A percentile compares a stretch with the other conserved stretches of the same genome.
Conservation (phyloP, 2,329 filamentous ascomycete species). For the Stagonosporopsis tanaceti region DNA sequence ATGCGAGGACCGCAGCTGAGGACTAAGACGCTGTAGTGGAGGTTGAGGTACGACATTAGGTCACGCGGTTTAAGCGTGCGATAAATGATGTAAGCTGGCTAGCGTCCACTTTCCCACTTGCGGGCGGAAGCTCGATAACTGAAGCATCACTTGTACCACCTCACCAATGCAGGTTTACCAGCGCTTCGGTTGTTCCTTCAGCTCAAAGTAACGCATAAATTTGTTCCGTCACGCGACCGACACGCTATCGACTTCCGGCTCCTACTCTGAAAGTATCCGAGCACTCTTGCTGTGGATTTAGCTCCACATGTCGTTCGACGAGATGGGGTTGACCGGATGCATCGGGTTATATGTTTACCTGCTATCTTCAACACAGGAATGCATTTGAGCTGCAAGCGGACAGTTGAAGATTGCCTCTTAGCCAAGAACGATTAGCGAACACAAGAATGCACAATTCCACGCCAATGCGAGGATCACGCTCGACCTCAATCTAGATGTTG, state of each 20-base stretch:
- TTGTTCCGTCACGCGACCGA: background rate
- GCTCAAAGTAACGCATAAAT: background rate
- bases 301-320: background rate
- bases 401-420: background rate
- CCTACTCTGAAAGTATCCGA: background rate
- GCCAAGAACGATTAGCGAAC: slow-evolving; percentile 6
- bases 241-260: background rate
- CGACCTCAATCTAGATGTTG: background rate
- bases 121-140: background rate
- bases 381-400: slow-evolving; percentile 10
- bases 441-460: slow-evolving; percentile 6
- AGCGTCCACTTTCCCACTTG: background rate
- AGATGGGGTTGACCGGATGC: background rate
- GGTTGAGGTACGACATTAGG: background rate
- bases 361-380: slow-evolving; percentile 2
- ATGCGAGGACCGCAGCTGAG: background rate
- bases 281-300: background rate
- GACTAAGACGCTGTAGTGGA: background rate
- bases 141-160: background rate
- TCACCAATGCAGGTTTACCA: background rate
- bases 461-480: background rate
- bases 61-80: background rate
- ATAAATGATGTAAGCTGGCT: background rate
- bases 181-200: background rate
- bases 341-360: background rate